Percentiles rank a stretch among this genome's conserved stretches.
phyloP scores from a whole-genome alignment of 108 stramenopile species.

The Cyclotella kingstonii region DNA sequence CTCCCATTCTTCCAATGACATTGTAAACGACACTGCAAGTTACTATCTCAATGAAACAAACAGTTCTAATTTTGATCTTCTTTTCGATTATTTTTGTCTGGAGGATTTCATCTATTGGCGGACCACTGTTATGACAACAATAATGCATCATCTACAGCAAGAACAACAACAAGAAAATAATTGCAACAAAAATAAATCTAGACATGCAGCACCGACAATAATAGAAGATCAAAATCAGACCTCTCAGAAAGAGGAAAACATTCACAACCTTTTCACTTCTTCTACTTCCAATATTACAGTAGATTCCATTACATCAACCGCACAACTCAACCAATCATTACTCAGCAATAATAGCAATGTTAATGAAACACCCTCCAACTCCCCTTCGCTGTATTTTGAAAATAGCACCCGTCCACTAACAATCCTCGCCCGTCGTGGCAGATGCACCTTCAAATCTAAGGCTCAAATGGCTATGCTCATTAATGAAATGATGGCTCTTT shows the following conservation, averaged over 20 bases:
- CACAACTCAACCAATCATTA: not conserved
- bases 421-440: constrained; percentile 53
- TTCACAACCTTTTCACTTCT: too few species aligned
- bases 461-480: constrained; percentile 47
- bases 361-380: not conserved
- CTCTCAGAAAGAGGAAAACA: too few species aligned
- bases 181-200: not conserved
- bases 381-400: not conserved
- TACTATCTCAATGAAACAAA: not conserved
- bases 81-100: constrained; percentile 35
- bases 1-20: too few species aligned
- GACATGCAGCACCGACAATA: not conserved
- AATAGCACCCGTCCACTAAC: constrained; percentile 40
- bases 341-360: not conserved
- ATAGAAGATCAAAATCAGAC: too few species aligned
- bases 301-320: not conserved
- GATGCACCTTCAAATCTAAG: constrained; percentile 64
- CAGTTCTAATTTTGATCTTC: not conserved
- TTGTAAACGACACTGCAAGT: too few species aligned
- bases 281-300: not conserved
- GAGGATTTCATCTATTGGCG: constrained; percentile 34
- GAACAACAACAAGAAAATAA: constrained; percentile 4
- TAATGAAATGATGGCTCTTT: constrained; percentile 19
- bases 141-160: not conserved
- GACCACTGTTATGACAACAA: not conserved